Percentiles rank a stretch among this genome's conserved stretches.
phyloP scores from a whole-genome alignment of 2,329 filamentous ascomycete species.

The Ophiostoma ulmi region DNA sequence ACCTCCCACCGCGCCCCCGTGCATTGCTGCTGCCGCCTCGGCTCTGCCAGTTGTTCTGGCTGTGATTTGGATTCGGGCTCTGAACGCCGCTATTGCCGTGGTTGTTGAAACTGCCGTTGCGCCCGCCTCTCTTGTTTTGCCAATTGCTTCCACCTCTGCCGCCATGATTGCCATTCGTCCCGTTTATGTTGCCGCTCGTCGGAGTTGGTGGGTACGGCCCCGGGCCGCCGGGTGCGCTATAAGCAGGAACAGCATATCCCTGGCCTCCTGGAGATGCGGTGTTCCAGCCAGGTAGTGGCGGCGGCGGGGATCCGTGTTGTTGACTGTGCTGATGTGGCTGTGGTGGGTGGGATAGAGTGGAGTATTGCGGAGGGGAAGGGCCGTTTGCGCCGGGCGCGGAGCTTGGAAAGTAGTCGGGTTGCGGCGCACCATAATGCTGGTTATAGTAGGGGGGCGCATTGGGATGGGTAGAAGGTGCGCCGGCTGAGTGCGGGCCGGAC shows the following conservation, averaged over 20 bases:
- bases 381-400: constrained; percentile 29
- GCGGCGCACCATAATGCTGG: constrained; percentile 24
- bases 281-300: neutral
- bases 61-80: neutral
- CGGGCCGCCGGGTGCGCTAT: neutral
- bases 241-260: neutral
- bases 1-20: constrained; percentile 20
- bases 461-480: constrained; percentile 9
- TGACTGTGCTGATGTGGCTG: constrained; percentile 11
- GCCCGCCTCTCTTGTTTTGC: constrained; percentile 14
- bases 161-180: constrained; percentile 3
- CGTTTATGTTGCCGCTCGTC: neutral
- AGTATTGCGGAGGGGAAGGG: constrained; percentile 26
- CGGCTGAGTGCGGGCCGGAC: neutral
- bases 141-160: neutral
- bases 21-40: constrained; percentile 16
- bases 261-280: constrained; percentile 1
- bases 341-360: constrained; percentile 25
- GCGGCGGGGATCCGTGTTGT: neutral
- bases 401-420: constrained; percentile 22
- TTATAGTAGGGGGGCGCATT: constrained; percentile 22
- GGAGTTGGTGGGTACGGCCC: neutral
- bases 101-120: neutral
- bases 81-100: neutral
- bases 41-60: neutral